phyloP scores from a whole-genome alignment of 2,329 filamentous ascomycete genomes.

The Phaeosphaeria sp. region DNA sequence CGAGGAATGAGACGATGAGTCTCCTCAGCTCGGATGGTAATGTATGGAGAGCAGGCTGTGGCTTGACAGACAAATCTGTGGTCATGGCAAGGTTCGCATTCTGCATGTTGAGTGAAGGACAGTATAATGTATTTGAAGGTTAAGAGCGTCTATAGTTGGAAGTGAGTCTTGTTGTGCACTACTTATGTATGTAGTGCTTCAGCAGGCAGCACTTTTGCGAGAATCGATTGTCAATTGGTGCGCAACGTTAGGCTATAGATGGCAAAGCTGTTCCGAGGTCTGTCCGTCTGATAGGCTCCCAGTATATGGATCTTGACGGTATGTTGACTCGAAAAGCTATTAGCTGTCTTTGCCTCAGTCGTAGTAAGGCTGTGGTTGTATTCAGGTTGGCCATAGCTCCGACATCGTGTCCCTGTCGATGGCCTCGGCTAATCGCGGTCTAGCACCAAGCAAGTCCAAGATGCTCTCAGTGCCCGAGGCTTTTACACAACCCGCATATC shows the following conservation, averaged over 20 bases:
- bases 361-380: background rate
- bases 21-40: conserved; percentile 24
- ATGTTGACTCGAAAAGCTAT: background rate
- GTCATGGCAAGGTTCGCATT: background rate
- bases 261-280: background rate
- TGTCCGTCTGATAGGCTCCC: background rate
- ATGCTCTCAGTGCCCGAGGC: background rate
- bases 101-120: background rate
- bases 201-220: background rate
- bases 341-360: background rate
- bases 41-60: conserved; percentile 7
- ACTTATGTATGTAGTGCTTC: background rate
- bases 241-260: background rate
- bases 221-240: background rate
- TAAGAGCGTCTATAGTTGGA: background rate
- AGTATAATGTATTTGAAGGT: background rate
- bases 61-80: no score
- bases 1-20: conserved; percentile 20
- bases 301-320: background rate
- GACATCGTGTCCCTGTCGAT: background rate
- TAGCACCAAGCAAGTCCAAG: background rate
- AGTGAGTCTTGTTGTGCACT: background rate
- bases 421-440: conserved; percentile 25
- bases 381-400: background rate
- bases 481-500: background rate